phyloP scores from a whole-genome alignment of 1,284 basidiomycete genomes.

The Apiotrichum sp. region DNA sequence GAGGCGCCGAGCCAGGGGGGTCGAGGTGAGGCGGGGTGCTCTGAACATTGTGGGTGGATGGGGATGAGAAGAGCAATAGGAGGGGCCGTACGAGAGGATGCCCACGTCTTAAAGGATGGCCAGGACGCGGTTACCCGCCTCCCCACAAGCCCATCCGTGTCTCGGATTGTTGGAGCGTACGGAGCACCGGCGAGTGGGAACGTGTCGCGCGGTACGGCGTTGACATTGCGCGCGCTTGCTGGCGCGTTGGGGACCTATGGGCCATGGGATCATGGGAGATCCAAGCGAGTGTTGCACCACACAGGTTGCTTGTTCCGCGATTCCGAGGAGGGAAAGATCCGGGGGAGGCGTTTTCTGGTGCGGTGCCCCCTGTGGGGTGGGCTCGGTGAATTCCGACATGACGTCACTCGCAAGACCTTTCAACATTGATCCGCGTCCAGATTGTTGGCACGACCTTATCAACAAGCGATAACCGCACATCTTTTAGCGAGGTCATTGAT shows the following conservation, averaged over 20 bases:
- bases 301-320: neutral
- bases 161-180: neutral
- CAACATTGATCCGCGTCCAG: too few species aligned
- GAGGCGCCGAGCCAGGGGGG: neutral
- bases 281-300: neutral
- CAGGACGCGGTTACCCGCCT: neutral
- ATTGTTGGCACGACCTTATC: too few species aligned
- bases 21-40: conserved; percentile 1
- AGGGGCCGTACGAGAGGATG: neutral
- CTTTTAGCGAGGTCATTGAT: too few species aligned
- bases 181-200: neutral
- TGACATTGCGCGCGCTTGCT: too few species aligned
- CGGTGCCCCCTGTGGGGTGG: too few species aligned
- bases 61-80: neutral
- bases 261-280: neutral
- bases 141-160: neutral
- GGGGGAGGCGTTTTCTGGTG: neutral
- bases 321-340: neutral
- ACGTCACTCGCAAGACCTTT: too few species aligned
- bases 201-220: neutral
- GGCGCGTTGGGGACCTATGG: neutral
- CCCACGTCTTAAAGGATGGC: neutral
- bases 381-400: too few species aligned
- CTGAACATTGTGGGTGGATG: conserved; percentile 9
- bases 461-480: too few species aligned